Evolutionary conservation across 2,329 filamentous ascomycete species (phyloP), one percentile per base, ranked within the genome.

Genomic region (Xylaria hypoxylon): DNA sequence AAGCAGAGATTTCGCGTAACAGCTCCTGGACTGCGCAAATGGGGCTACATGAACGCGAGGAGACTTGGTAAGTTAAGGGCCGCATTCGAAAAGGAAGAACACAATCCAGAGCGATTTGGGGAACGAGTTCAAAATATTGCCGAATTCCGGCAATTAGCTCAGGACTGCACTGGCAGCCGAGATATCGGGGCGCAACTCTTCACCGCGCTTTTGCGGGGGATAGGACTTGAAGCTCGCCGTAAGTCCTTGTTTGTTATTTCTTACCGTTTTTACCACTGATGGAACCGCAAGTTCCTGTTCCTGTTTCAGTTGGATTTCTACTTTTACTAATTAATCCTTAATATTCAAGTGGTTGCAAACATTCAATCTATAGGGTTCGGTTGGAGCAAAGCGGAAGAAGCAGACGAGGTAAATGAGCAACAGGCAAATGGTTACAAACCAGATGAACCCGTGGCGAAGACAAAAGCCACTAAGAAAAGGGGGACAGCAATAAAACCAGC

Each of bases 161-260:
- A 87, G 68, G 81, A 82, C 35, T 93, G 92, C 73, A 83, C 89
- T 66, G 96, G 96, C 0, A 97, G 94, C 67, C 87, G 94, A 69
- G 96, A 98, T 77, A 85, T 96, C 2, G 94, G 94, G 0, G 90
- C 92, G 0, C 94, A 98, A 75, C 84, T 99, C 0, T 98, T 98
- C 70, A 96, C 93, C 0, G 92, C 93, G 2, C 80, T 99, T 7
- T 78, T 97, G 24, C 86, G 96, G 70, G 93, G 90, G 0, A 77
- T 98, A 11, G 92, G 92, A 0, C 81, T 98, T 2, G 93, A 97
- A 74, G 88, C 93, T 11, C 87, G 95, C 33, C 86, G 66, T 68
- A 47, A 48, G 66, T 68, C n/a, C 24, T 19, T 38, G 2, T n/a
- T 5, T 44, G 13, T 44, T 19, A 17, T 24, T 35, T 48, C n/a